Conservation (phyloP, 2,329 filamentous ascomycete species). For the Chlorencoelia australis region DNA sequence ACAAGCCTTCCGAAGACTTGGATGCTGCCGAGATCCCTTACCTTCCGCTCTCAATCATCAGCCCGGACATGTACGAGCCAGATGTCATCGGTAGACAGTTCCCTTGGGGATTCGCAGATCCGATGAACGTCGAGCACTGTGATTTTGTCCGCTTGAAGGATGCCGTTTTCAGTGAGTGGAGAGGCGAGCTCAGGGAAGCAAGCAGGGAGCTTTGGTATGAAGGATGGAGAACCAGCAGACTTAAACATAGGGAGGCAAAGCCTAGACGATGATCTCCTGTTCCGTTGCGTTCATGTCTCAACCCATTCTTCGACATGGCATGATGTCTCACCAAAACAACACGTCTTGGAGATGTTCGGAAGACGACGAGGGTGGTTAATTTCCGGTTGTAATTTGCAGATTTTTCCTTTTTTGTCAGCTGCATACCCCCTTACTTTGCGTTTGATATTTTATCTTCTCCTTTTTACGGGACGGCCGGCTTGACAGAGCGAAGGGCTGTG, state of each 20-base stretch:
- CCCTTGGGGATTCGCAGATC: conserved; percentile 94
- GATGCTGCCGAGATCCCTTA: conserved; percentile 50
- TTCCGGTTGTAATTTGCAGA: no score
- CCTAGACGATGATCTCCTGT: conserved; percentile 20
- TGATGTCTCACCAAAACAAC: no score
- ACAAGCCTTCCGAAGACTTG: conserved; percentile 29
- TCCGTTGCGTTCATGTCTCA: no score
- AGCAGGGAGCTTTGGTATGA: conserved; percentile 94
- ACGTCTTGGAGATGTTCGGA: no score
- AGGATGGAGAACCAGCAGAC: conserved; percentile 72
- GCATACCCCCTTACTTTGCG: no score
- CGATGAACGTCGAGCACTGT: conserved; percentile 83
- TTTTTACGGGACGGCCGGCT: no score
- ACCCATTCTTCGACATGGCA: no score
- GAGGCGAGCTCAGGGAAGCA: conserved; percentile 77
- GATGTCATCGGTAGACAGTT: conserved; percentile 75
- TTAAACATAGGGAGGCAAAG: conserved; percentile 28
- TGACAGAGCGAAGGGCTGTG: no score
- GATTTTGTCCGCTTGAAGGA: conserved; percentile 89
- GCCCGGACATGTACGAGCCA: conserved; percentile 82
- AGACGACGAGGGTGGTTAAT: no score
- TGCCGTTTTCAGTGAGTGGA: conserved; percentile 88
- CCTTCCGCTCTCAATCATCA: conserved; percentile 85
- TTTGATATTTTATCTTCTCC: no score
- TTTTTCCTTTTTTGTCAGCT: no score